Base-by-base conservation (phyloP, 805 yeast genomes). In the Lipomyces mesembrius region DNA sequence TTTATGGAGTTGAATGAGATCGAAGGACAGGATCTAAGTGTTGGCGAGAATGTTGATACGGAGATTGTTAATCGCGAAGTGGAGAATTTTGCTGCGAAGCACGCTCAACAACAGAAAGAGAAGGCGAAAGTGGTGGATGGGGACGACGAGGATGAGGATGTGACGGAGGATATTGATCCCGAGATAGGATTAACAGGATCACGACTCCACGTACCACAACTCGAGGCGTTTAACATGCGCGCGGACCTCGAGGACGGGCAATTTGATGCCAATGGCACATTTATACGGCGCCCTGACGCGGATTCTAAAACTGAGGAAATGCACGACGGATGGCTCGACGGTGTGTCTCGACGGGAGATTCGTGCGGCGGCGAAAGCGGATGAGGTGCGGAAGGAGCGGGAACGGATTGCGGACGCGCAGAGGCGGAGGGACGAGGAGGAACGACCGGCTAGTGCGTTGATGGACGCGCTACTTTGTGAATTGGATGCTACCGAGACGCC, bases 231-330 rank as follows among this genome's bases (percentile, higher is more conserved):
- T 76, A 83, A 85, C 74, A 75, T 90, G 56, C 76, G 82, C 29
- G 79, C 84, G 22, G 94, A 90, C 71, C 76, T 79, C 55, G 82
- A 82, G 62, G 85, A 83, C 57, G 94, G 92, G 1, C 75, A 75
- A 2, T 87, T 87, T 73, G 92, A 88, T 71, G 80, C 77, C 51
- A 84, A 83, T 52, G 91, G 92, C 0, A 87, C 86, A 71, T 88
- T 79, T 71, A 77, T 86, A 22, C 77, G 83, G 32, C 78, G 79
- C 2, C 81, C 78, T 35, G 76, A 74, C 39, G 70, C 72, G 0
- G 77, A 76, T 43, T 67, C 49, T n/a, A 49, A 55, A 32, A 61
- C 68, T 1, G 75, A 75, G 22, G 78, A 72, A 5, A 73, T 74
- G 22, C 81, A 80, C 57, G 86, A 83, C 65, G 68, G 68, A 2